Conservation (phyloP, 2,329 filamentous ascomycete species). For the Pyrenochaeta sp. region DNA sequence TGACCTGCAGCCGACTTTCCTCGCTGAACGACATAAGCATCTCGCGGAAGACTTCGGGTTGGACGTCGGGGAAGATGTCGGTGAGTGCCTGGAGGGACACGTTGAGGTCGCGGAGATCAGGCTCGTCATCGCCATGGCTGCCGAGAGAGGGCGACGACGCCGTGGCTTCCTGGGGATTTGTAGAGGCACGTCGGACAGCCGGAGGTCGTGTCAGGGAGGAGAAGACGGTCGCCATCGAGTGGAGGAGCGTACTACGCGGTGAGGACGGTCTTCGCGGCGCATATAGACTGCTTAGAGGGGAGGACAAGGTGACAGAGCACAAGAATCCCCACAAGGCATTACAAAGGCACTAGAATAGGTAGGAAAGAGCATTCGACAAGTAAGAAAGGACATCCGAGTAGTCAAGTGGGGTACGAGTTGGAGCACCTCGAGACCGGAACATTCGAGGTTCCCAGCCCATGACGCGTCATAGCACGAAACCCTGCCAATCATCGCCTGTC, state of each 20-base stretch:
- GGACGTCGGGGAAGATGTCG: conserved; percentile 79
- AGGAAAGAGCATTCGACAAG: neutral
- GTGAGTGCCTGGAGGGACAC: conserved; percentile 71
- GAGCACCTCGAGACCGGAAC: neutral
- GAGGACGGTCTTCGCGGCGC: conserved; percentile 4
- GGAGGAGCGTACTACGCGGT: conserved; percentile 13
- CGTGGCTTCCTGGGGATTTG: conserved; percentile 12
- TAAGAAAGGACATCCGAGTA: too few species aligned
- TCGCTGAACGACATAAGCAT: conserved; percentile 78
- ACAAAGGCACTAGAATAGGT: conserved; percentile 9
- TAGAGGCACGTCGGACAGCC: conserved; percentile 23
- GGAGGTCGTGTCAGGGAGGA: conserved; percentile 42
- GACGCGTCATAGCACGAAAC: conserved; percentile 21
- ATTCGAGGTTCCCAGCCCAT: conserved; percentile 7
- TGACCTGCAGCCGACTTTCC: conserved; percentile 77
- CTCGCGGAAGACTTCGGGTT: conserved; percentile 82
- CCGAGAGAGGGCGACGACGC: conserved; percentile 6
- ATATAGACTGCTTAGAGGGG: conserved; percentile 6
- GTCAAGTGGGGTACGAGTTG: conserved; percentile 1
- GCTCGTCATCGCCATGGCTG: conserved; percentile 54
- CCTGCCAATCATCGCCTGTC: conserved; percentile 15
- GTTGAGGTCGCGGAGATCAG: conserved; percentile 74
- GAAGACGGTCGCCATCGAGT: conserved; percentile 45
- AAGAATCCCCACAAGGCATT: conserved; percentile 20
- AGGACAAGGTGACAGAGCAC: neutral